These are phyloP conservation scores for Leptodermis oblonga DNA, from an alignment of 257 asterid species.

Conservation along the genomic window DNA sequence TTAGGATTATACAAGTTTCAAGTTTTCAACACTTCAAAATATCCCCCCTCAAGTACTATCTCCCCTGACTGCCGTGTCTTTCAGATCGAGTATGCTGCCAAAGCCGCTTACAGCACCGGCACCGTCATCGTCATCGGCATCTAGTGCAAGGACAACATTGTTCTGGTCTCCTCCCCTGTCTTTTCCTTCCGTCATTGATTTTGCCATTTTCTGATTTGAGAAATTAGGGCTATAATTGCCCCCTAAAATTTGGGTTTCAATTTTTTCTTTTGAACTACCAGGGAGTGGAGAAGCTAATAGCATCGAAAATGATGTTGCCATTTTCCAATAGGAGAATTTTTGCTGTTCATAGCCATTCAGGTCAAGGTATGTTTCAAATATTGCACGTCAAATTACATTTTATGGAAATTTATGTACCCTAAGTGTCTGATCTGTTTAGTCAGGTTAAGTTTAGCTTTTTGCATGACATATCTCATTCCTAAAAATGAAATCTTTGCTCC, in stretches of 20 bases:
- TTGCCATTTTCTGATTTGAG: neutral
- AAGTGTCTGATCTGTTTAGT: too few relatives aligned
- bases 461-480: too few relatives aligned
- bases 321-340: slow-evolving; percentile 84
- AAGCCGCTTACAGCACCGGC: slow-evolving; percentile 87
- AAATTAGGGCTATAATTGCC: neutral
- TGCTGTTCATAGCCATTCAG: slow-evolving; percentile 85
- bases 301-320: slow-evolving; percentile 85
- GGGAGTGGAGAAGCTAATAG: slow-evolving; percentile 92
- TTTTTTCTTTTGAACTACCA: slow-evolving; percentile 9
- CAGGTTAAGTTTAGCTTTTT: too few relatives aligned
- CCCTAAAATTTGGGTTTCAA: too few relatives aligned
- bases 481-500: too few relatives aligned
- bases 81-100: slow-evolving; percentile 95
- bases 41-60: too few relatives aligned
- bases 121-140: slow-evolving; percentile 85
- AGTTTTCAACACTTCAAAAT: too few relatives aligned
- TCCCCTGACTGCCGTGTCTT: slow-evolving; percentile 96
- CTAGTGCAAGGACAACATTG: slow-evolving; percentile 85
- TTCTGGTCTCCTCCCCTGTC: slow-evolving; percentile 70
- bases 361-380: slow-evolving; percentile 66
- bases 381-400: too few relatives aligned
- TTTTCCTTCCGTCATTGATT: slow-evolving; percentile 5
- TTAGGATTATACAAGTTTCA: too few relatives aligned
- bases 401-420: too few relatives aligned